phyloP scores from a whole-genome alignment of 2,329 filamentous ascomycete species.

The Nannizziopsis barbatae region DNA sequence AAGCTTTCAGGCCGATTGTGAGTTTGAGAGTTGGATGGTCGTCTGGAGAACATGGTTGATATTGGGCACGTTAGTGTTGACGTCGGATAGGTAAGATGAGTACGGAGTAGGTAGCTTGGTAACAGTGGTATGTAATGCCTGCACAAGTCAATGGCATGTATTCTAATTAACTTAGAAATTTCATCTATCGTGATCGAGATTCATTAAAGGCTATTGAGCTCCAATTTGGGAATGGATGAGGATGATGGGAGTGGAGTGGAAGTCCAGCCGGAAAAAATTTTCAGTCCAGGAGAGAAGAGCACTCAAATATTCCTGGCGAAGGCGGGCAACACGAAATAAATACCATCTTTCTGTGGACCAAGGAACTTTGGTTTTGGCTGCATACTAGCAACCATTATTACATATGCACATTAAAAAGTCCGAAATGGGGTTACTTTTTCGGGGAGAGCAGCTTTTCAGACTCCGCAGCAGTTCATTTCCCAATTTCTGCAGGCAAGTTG shows the following conservation, averaged over 20 bases:
- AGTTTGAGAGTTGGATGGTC: slow-evolving; percentile 16
- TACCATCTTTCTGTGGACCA: neutral
- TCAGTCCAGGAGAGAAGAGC: neutral
- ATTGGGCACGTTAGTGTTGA: no score
- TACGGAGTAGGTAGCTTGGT: neutral
- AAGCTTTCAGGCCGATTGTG: slow-evolving; percentile 21
- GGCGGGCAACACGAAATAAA: slow-evolving; percentile 1
- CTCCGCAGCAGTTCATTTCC: neutral
- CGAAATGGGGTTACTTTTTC: no score
- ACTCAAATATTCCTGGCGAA: neutral
- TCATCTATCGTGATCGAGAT: neutral
- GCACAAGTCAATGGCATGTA: neutral
- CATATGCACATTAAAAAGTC: neutral
- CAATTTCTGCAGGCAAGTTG: neutral
- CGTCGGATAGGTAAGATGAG: neutral
- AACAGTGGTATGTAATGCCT: neutral
- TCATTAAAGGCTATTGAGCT: slow-evolving; percentile 2
- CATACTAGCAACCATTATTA: neutral
- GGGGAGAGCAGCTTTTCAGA: no score
- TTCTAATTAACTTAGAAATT: no score
- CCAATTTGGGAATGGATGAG: neutral
- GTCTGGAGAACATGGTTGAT: slow-evolving; percentile 15
- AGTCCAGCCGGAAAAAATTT: slow-evolving; percentile 2
- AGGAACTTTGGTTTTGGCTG: neutral
- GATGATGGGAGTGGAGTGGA: neutral